Evolutionary conservation across 108 stramenopile genomes (phyloP).

Genomic region (Nitzschia putrida): DNA sequence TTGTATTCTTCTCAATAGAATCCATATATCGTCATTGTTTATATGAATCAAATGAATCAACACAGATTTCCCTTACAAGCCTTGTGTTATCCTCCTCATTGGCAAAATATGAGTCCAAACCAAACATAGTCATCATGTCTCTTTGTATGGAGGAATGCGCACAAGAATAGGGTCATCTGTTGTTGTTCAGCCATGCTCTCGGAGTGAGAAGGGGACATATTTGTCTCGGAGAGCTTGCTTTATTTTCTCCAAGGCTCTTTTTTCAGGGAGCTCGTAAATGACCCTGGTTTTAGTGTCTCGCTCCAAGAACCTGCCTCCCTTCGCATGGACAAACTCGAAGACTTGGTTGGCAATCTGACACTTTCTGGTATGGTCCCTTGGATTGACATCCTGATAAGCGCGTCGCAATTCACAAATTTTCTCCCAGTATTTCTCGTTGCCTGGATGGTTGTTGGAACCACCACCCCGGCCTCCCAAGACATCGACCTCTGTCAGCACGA

Average conservation of each 20-base stretch:
- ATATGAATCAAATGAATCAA: too few species aligned
- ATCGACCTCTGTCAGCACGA: constrained; percentile 9
- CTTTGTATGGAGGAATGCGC: background rate
- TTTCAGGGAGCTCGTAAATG: constrained; percentile 13
- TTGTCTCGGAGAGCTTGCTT: constrained; percentile 30
- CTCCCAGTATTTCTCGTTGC: constrained; percentile 2
- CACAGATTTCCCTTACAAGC: too few species aligned
- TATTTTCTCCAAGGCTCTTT: constrained; percentile 16
- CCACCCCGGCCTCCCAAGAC: constrained; percentile 31
- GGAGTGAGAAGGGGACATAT: constrained; percentile 15
- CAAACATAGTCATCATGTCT: too few species aligned
- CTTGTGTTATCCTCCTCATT: too few species aligned
- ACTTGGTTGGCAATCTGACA: constrained; percentile 9
- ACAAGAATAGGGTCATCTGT: background rate
- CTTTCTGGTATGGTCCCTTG: background rate
- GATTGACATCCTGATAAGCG: background rate
- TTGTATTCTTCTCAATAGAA: too few species aligned
- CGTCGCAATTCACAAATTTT: background rate
- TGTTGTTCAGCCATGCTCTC: background rate
- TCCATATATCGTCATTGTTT: too few species aligned
- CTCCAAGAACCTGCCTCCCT: constrained; percentile 19
- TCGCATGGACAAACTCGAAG: constrained; percentile 5
- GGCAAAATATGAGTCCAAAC: too few species aligned
- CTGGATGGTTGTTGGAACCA: constrained; percentile 13
- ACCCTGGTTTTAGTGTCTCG: constrained; percentile 16